A percentile compares a stretch with the other conserved stretches of the same genome.
These are phyloP conservation scores for Chaetomium cochliodes DNA, from an alignment of 495 filamentous ascomycete species.

Conservation along the genomic window DNA sequence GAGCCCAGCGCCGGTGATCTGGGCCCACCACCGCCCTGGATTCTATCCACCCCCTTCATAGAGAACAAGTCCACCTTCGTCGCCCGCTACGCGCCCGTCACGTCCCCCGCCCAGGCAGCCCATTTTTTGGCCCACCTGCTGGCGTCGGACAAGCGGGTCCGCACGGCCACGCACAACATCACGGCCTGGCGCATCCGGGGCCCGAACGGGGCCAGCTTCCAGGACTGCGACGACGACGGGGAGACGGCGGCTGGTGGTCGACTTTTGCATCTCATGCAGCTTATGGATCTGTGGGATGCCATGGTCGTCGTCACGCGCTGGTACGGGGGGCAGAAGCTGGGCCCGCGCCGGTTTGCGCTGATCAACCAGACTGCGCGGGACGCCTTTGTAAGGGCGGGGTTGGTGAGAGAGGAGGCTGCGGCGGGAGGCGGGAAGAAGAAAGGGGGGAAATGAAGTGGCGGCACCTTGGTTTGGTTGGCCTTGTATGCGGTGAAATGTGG, in stretches of 20 bases:
- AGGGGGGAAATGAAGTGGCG: conserved; percentile 29
- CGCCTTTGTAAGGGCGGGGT: conserved; percentile 75
- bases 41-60: conserved; percentile 63
- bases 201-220: conserved; percentile 57
- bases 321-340: conserved; percentile 88
- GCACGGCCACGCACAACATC: conserved; percentile 90
- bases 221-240: conserved; percentile 95
- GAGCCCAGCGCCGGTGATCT: background rate
- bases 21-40: conserved; percentile 60
- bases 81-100: conserved; percentile 67
- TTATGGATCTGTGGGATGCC: conserved; percentile 90
- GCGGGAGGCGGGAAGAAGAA: conserved; percentile 59
- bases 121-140: conserved; percentile 69
- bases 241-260: conserved; percentile 91
- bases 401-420: conserved; percentile 51
- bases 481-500: conserved; percentile 22
- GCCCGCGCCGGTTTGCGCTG: conserved; percentile 82
- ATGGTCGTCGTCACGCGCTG: conserved; percentile 93
- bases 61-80: conserved; percentile 90
- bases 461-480: background rate
- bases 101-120: conserved; percentile 65
- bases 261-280: conserved; percentile 82
- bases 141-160: conserved; percentile 73
- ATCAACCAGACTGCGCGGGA: conserved; percentile 86
- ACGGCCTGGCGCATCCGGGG: conserved; percentile 59